These are phyloP conservation scores for Blastobotrys niveus DNA, from an alignment of 1,139 yeast species.

Conservation along the genomic window DNA sequence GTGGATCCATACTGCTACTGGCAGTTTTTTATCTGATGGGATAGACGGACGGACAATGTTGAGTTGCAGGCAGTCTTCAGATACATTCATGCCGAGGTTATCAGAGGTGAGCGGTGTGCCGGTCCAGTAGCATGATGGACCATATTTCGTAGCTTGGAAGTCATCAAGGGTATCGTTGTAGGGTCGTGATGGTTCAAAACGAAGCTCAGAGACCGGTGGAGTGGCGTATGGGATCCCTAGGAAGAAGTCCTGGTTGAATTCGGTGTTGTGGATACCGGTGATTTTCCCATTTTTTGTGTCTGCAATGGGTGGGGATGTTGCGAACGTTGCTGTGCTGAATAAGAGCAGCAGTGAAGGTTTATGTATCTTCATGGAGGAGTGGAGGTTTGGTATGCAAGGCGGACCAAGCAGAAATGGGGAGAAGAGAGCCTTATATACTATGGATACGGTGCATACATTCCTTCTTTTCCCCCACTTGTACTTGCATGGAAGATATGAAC, in stretches of 20 bases:
- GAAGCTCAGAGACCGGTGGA: constrained; percentile 23
- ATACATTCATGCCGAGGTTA: constrained; percentile 4
- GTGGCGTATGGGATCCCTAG: constrained; percentile 26
- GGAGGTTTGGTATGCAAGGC: too few relatives aligned
- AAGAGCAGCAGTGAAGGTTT: too few relatives aligned
- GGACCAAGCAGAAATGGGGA: too few relatives aligned
- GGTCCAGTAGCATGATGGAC: constrained; percentile 13
- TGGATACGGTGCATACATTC: too few relatives aligned
- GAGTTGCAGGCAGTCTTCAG: constrained; percentile 26
- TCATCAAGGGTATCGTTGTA: constrained; percentile 7
- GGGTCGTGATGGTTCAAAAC: constrained; percentile 20
- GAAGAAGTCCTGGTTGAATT: constrained; percentile 15
- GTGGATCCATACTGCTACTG: constrained; percentile 36
- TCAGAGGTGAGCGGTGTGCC: not conserved
- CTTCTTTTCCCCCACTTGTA: too few relatives aligned
- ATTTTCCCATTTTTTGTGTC: constrained; percentile 1
- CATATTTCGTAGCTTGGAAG: constrained; percentile 15
- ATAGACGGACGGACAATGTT: constrained; percentile 22
- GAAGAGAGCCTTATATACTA: too few relatives aligned
- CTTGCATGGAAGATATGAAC: too few relatives aligned
- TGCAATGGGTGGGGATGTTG: not conserved
- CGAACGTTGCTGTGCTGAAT: too few relatives aligned
- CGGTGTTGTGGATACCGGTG: not conserved
- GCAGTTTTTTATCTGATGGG: constrained; percentile 19
- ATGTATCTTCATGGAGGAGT: too few relatives aligned